Base-by-base conservation (phyloP, 331 rosid species). In the Cucumis variabilis region DNA sequence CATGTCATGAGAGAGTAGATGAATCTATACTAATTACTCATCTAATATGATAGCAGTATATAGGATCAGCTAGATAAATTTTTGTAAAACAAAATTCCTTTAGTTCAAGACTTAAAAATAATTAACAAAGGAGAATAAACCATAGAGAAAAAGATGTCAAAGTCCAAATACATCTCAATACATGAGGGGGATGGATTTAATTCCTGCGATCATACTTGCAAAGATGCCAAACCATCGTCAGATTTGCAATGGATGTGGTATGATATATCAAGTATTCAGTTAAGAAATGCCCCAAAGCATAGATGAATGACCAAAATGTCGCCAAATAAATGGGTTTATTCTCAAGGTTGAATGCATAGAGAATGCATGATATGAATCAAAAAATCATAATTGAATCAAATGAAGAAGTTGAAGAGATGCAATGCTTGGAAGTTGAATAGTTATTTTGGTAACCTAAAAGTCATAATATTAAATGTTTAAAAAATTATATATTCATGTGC, bases 301-400 rank as follows among this genome's bases (percentile, higher is more conserved):
- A 97, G 84, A 96, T 82, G 89, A 97, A 97, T 37, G 98, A 97
- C 84, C 93, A 90, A 85, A 97, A 91, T n/a, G 98, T 96, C 68
- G 96, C 96, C 85, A 92, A 84, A 91, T 96, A 97, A 24, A 97
- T 93, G 66, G 98, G 98, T 89, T 89, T 97, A 88, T 96, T 96
- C 17, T 96, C 98, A 84, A 97, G 99, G 90, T 97, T 96, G 90
- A 97, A 92, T 71, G 98, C 98, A 71, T 96, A 94, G 30, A 97
- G 92, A 88, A 91, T 96, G 92, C n/a, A n/a, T n/a, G n/a, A n/a
- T n/a, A n/a, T n/a, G n/a, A n/a, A n/a, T n/a, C n/a, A n/a, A n/a
- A n/a, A n/a, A n/a, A n/a, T n/a, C n/a, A n/a, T n/a, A n/a, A n/a
- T n/a, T n/a, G n/a, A n/a, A n/a, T n/a, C n/a, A n/a, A n/a, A n/a